A percentile compares a stretch with the other conserved stretches of the same genome.
Evolutionary conservation across 139 green algal species (phyloP).

Genomic region (Medakamo hakoo): DNA sequence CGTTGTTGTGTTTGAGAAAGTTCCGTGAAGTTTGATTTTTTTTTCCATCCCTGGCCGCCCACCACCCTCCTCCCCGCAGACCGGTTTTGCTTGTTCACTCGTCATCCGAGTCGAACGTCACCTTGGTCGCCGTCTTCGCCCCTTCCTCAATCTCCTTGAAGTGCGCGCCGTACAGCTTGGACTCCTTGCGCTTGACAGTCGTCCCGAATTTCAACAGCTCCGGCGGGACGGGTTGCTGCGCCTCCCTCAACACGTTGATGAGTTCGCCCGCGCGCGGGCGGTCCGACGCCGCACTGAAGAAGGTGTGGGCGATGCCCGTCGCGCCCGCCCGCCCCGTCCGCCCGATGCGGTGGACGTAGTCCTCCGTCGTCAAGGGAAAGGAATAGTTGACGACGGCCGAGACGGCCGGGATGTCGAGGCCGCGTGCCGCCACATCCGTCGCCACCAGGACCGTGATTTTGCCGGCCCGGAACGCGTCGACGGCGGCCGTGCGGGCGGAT

Average conservation of each 20-base stretch:
- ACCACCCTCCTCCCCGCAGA: no score
- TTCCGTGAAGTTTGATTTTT: no score
- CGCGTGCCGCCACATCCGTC: slow-evolving; percentile 54
- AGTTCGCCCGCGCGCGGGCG: slow-evolving; percentile 78
- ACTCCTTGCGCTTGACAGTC: slow-evolving; percentile 90
- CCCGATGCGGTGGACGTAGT: slow-evolving; percentile 97
- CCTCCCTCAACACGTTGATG: slow-evolving; percentile 88
- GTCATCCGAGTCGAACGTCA: slow-evolving; percentile 61
- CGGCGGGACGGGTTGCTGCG: slow-evolving; percentile 63
- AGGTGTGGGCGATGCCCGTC: slow-evolving; percentile 64
- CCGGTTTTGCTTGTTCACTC: no score
- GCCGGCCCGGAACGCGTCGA: slow-evolving; percentile 67
- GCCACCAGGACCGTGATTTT: slow-evolving; percentile 40
- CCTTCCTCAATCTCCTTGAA: slow-evolving; percentile 81
- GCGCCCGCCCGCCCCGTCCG: slow-evolving; percentile 86
- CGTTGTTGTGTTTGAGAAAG: no score
- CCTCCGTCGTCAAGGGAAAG: slow-evolving; percentile 89
- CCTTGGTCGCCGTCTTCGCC: slow-evolving; percentile 66
- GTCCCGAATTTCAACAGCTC: slow-evolving; percentile 83
- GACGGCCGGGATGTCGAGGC: slow-evolving; percentile 51
- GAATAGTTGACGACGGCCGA: slow-evolving; percentile 91
- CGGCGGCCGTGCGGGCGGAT: slow-evolving; percentile 44
- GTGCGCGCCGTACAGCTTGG: slow-evolving; percentile 76
- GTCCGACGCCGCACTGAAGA: slow-evolving; percentile 64
- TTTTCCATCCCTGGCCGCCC: no score